phyloP scores from a whole-genome alignment of 176 grass and related monocot species.

The Hordeum marinum region DNA sequence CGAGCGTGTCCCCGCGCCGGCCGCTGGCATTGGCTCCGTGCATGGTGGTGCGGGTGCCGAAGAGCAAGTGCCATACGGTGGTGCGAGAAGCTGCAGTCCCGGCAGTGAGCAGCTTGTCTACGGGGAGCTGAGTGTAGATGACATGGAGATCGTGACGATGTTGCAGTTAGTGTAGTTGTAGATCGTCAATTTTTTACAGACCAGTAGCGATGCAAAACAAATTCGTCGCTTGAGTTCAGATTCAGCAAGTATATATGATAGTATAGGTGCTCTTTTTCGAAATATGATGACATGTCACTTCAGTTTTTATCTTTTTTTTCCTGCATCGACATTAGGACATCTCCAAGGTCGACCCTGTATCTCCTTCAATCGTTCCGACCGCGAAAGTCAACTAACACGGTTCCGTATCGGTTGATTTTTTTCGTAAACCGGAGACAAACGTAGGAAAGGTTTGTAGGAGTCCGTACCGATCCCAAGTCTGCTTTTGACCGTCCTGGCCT shows the following conservation, averaged over 20 bases:
- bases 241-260: not conserved
- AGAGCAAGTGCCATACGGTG: not conserved
- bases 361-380: no score
- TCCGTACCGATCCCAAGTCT: no score
- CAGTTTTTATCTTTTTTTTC: no score
- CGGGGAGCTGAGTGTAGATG: slow-evolving; percentile 42
- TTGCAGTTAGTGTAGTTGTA: not conserved
- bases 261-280: no score
- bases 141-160: slow-evolving; percentile 58
- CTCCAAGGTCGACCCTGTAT: no score
- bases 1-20: not conserved
- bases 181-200: not conserved
- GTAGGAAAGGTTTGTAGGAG: no score
- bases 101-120: slow-evolving; percentile 23
- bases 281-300: no score
- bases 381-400: no score
- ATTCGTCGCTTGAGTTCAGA: not conserved
- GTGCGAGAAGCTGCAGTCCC: not conserved
- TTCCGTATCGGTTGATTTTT: no score
- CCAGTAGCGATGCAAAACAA: not conserved
- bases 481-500: no score
- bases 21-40: not conserved
- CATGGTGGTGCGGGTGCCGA: not conserved
- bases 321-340: no score
- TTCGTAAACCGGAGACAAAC: no score